A percentile compares a stretch with the other conserved stretches of the same genome.
These are phyloP conservation scores for Hyaloscypha hepaticicola DNA, from an alignment of 495 filamentous ascomycete species.

Conservation along the genomic window DNA sequence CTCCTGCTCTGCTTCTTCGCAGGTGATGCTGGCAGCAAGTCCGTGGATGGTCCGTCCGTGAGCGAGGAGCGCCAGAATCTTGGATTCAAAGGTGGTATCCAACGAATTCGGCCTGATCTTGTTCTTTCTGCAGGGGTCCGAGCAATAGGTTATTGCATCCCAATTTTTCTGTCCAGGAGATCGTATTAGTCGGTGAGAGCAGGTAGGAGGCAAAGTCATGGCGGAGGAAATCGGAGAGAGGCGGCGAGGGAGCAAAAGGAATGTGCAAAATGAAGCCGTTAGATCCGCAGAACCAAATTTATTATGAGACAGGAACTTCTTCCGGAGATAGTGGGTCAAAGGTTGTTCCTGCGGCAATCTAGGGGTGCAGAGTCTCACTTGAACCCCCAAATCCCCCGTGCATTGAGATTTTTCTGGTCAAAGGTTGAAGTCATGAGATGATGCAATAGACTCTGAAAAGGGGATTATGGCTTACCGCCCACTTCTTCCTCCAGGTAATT, in stretches of 20 bases:
- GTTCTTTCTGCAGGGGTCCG: constrained; percentile 15
- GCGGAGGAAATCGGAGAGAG: background rate
- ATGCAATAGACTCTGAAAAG: background rate
- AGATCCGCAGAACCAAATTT: background rate
- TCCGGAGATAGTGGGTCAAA: background rate
- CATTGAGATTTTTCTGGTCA: background rate
- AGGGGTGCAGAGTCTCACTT: constrained; percentile 5
- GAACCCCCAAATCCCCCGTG: constrained; percentile 1
- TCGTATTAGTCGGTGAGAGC: background rate
- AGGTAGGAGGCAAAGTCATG: background rate
- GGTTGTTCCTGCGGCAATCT: background rate
- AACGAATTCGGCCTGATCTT: constrained; percentile 16
- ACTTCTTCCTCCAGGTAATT: constrained; percentile 23
- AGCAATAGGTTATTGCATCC: constrained; percentile 18
- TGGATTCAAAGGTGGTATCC: constrained; percentile 14
- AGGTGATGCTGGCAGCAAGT: constrained; percentile 9
- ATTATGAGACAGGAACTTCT: background rate
- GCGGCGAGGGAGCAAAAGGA: constrained; percentile 8
- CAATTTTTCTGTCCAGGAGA: constrained; percentile 16
- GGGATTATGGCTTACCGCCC: constrained; percentile 16
- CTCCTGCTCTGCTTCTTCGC: constrained; percentile 14
- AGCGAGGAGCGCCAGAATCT: constrained; percentile 5
- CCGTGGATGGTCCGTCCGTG: background rate
- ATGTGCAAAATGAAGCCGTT: background rate
- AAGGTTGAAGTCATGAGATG: background rate